phyloP scores from a whole-genome alignment of 1,284 basidiomycete species.

The Naganishia albida region DNA sequence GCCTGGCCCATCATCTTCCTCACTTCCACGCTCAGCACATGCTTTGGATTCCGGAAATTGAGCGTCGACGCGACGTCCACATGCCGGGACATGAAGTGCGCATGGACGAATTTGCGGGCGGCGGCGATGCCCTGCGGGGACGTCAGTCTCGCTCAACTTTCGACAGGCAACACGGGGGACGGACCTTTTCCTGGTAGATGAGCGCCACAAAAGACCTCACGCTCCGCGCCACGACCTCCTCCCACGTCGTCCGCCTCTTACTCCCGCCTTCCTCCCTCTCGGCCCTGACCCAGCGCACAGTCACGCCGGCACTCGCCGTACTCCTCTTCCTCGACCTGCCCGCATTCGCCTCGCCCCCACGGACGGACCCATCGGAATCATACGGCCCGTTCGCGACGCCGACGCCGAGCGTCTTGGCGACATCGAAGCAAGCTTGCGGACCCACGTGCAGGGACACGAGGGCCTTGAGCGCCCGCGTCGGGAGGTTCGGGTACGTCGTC shows the following conservation, averaged over 20 bases:
- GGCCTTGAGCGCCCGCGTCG: constrained; percentile 83
- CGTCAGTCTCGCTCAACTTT: neutral
- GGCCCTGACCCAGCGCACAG: constrained; percentile 17
- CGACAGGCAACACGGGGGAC: constrained; percentile 34
- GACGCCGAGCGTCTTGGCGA: constrained; percentile 73
- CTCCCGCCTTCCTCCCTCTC: constrained; percentile 7
- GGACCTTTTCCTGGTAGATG: constrained; percentile 58
- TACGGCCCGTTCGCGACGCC: constrained; percentile 39
- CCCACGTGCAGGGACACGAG: constrained; percentile 90
- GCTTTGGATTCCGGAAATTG: constrained; percentile 84
- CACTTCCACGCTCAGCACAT: constrained; percentile 74
- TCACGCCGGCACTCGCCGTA: constrained; percentile 63
- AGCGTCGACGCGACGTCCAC: constrained; percentile 80
- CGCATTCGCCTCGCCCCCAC: constrained; percentile 57
- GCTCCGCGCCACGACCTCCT: constrained; percentile 54
- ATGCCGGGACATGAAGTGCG: constrained; percentile 78
- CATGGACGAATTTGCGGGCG: constrained; percentile 79
- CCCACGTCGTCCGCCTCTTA: constrained; percentile 35
- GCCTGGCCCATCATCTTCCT: constrained; percentile 61
- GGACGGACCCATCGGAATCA: constrained; percentile 35
- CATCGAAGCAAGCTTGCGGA: constrained; percentile 73
- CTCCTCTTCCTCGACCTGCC: constrained; percentile 63
- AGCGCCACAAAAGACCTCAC: constrained; percentile 59
- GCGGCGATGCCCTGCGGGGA: constrained; percentile 75
- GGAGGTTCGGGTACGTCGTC: constrained; percentile 83